Evolutionary conservation across 768 basidiomycete species (phyloP).

Genomic region (Boletus reticulatus): DNA sequence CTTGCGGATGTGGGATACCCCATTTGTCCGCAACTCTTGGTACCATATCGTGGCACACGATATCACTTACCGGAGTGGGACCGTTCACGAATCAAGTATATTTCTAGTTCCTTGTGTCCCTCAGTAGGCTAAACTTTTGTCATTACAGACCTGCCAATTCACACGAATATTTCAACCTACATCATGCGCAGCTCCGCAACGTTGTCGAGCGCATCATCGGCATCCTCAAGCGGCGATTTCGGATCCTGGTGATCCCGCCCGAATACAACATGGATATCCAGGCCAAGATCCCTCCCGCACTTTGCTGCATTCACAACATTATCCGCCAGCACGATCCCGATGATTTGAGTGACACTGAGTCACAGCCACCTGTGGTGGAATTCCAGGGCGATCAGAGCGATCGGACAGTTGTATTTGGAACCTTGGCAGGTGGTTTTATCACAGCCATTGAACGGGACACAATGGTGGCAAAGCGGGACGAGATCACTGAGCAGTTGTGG

Average conservation of each 20-base stretch:
- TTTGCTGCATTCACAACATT: not conserved
- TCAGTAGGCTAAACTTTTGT: not conserved
- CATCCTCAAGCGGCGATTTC: not conserved
- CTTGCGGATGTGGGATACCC: not conserved
- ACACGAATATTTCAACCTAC: not conserved
- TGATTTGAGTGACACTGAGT: not conserved
- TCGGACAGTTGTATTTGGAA: not conserved
- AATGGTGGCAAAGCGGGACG: not conserved
- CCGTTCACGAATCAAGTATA: not conserved
- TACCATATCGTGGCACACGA: not conserved
- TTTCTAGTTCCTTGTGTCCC: not conserved
- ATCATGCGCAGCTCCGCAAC: not conserved
- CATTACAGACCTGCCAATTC: not conserved
- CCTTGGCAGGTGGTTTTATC: not conserved
- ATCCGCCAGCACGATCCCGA: not conserved
- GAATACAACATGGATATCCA: not conserved
- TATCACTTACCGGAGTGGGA: not conserved
- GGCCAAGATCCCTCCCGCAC: not conserved
- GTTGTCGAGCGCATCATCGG: not conserved
- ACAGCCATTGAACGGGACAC: not conserved
- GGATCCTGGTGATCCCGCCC: not conserved
- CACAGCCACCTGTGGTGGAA: not conserved
- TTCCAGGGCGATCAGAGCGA: not conserved
- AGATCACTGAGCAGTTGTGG: not conserved
- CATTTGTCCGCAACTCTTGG: not conserved